phyloP scores from a whole-genome alignment of 441 rosid species.

The Aquilaria agallochum region DNA sequence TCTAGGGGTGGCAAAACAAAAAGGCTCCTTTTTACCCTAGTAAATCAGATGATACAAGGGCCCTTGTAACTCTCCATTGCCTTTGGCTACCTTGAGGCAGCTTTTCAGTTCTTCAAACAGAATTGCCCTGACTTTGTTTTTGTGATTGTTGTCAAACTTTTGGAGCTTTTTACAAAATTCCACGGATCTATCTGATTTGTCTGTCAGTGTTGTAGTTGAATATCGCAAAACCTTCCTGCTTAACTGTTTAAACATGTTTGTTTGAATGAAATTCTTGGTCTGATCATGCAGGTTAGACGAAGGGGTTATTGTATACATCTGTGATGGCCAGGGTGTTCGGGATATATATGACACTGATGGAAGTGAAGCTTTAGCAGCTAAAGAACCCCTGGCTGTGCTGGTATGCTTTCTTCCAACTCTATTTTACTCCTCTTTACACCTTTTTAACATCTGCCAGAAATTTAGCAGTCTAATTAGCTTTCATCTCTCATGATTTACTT shows the following conservation, averaged over 20 bases:
- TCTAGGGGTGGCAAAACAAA: too few species aligned
- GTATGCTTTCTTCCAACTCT: slow-evolving; percentile 28
- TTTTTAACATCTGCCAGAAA: background rate
- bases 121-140: too few species aligned
- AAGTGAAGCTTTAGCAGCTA: slow-evolving; percentile 66
- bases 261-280: background rate
- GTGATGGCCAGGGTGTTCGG: slow-evolving; percentile 82
- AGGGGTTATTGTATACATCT: slow-evolving; percentile 89
- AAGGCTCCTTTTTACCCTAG: too few species aligned
- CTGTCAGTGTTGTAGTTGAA: background rate
- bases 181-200: background rate
- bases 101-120: too few species aligned
- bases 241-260: too few species aligned
- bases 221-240: background rate
- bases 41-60: too few species aligned
- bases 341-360: slow-evolving; percentile 94
- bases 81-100: too few species aligned
- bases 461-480: background rate
- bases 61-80: too few species aligned
- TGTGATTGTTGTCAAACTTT: too few species aligned
- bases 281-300: slow-evolving; percentile 69
- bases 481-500: too few species aligned
- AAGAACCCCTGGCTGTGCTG: slow-evolving; percentile 85
- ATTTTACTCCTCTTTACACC: background rate
- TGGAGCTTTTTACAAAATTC: background rate